These are phyloP conservation scores for Mortierella sp. DNA, from an alignment of 371 early-diverging fungal species.

Conservation along the genomic window DNA sequence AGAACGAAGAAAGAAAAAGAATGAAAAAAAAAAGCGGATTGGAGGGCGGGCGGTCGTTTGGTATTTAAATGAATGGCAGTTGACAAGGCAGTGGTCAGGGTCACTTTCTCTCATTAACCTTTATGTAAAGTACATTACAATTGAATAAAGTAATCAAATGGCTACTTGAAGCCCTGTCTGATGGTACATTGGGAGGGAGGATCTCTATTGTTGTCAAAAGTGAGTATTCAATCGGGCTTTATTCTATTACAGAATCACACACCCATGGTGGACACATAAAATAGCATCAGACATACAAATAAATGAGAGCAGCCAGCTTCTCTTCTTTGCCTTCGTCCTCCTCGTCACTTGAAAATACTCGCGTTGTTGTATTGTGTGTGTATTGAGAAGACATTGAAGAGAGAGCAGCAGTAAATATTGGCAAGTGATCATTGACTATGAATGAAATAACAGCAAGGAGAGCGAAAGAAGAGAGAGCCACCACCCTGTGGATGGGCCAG, in stretches of 20 bases:
- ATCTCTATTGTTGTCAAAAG: neutral
- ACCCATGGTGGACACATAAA: neutral
- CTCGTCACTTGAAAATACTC: neutral
- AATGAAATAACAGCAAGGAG: neutral
- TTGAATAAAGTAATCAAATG: neutral
- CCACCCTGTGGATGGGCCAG: neutral
- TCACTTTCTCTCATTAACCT: neutral
- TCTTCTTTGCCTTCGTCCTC: neutral
- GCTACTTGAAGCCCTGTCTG: neutral
- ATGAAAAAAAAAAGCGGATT: neutral
- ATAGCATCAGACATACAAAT: neutral
- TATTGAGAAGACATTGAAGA: neutral
- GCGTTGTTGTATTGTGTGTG: neutral
- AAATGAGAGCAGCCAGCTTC: conserved; percentile 9
- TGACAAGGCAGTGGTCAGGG: neutral
- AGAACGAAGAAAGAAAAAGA: neutral
- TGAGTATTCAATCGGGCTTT: neutral
- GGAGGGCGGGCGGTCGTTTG: conserved; percentile 1
- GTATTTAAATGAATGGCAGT: neutral
- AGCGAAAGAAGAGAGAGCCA: neutral
- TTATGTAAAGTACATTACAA: neutral
- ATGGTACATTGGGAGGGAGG: neutral
- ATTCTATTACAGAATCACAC: neutral
- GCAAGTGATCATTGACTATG: neutral
- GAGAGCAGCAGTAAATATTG: neutral